Percentiles rank a stretch among this genome's conserved stretches.
Evolutionary conservation across 495 filamentous ascomycete species (phyloP).

Genomic region (Lindgomyces ingoldianus): DNA sequence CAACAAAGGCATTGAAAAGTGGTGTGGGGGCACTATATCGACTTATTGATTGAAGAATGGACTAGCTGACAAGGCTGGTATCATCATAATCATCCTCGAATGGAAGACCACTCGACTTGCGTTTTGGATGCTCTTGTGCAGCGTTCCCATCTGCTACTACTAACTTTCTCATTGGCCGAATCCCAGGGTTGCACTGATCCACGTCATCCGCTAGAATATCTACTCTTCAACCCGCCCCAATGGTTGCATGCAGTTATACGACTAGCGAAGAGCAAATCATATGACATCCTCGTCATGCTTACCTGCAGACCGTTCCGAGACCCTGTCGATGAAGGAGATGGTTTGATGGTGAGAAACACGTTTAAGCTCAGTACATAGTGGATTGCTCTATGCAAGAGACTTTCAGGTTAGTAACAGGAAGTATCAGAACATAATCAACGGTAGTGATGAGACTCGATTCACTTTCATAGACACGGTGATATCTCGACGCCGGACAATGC

Average conservation of each 20-base stretch:
- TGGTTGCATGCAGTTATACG: slow-evolving; percentile 76
- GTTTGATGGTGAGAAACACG: slow-evolving; percentile 80
- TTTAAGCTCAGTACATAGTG: neutral
- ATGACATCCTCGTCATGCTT: slow-evolving; percentile 48
- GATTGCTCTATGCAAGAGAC: neutral
- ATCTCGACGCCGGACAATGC: no score
- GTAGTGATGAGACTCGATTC: no score
- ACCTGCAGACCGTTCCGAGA: slow-evolving; percentile 67
- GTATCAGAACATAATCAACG: neutral
- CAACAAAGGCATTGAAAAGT: slow-evolving; percentile 23
- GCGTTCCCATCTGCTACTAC: neutral
- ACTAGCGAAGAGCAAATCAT: slow-evolving; percentile 65
- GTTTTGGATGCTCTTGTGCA: neutral
- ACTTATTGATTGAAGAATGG: slow-evolving; percentile 29
- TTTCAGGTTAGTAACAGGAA: neutral
- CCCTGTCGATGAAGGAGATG: slow-evolving; percentile 56
- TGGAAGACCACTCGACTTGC: neutral
- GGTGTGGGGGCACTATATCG: slow-evolving; percentile 25
- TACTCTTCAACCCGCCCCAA: slow-evolving; percentile 63
- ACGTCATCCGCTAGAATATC: slow-evolving; percentile 63
- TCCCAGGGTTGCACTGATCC: neutral
- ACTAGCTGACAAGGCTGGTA: slow-evolving; percentile 26
- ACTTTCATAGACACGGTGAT: no score
- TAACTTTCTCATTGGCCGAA: neutral
- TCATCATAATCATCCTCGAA: neutral